Evolutionary conservation across 352 stramenopile genomes (phyloP).

Genomic region (Globisporangium nodosum): DNA sequence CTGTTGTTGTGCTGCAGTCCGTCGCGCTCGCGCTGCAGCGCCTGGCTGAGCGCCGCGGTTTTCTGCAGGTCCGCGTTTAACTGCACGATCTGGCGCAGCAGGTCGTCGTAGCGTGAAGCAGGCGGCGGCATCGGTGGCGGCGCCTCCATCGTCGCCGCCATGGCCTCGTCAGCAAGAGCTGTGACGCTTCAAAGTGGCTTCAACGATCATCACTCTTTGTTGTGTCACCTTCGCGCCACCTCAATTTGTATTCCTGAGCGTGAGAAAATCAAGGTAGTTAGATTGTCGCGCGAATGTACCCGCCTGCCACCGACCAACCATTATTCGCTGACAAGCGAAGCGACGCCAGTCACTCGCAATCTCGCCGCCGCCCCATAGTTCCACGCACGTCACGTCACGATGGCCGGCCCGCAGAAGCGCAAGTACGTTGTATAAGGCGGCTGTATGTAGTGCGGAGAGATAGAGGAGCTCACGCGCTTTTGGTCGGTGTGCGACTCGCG

Average conservation of each 20-base stretch:
- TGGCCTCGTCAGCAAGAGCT: not conserved
- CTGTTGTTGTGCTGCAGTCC: constrained; percentile 49
- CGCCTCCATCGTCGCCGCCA: constrained; percentile 5
- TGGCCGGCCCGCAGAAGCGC: constrained; percentile 53
- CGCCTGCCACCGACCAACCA: not conserved
- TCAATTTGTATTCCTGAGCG: not conserved
- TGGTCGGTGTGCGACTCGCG: not conserved
- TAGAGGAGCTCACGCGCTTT: not conserved
- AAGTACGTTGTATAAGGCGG: constrained; percentile 17
- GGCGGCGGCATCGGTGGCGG: constrained; percentile 2
- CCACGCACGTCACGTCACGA: constrained; percentile 6
- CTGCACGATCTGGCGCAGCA: constrained; percentile 80
- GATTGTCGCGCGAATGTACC: not conserved
- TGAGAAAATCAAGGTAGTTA: not conserved
- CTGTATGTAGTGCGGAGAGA: no score
- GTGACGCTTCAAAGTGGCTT: constrained; percentile 1
- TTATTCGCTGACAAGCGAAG: not conserved
- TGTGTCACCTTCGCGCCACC: not conserved
- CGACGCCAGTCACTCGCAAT: constrained; percentile 1
- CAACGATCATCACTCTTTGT: not conserved
- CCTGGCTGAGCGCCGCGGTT: constrained; percentile 72
- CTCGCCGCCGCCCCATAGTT: not conserved
- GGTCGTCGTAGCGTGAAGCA: constrained; percentile 53
- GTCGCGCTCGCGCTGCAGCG: constrained; percentile 73
- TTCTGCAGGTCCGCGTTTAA: constrained; percentile 82